Evolutionary conservation across 129 eudicot genomes (phyloP), one percentile per base, ranked within the genome.

Genomic region (Artemisia tridentata): DNA sequence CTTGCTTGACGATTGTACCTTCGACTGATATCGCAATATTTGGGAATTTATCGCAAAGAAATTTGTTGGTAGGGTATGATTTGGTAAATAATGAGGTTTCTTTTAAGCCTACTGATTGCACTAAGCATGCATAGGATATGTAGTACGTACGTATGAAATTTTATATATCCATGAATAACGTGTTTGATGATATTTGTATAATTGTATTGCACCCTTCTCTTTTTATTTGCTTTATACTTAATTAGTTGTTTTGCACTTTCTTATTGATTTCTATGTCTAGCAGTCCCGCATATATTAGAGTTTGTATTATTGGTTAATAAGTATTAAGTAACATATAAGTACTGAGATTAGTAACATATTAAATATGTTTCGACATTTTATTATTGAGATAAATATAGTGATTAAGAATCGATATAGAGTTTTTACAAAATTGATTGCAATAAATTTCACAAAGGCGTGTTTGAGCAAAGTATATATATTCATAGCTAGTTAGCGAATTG

Each of bases 21-120:
- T 11, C 66, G 4, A 64, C 15, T 11, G 67, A 21, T 5, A 1
- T 66, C n/a, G 73, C 84, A 3, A 78, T 85, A 11, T 72, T 72
- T 46, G 95, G 95, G 3, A 85, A 88, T 48, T 29, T 88, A 29
- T 62, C 76, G 15, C 95, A 88, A 46, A 51, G 53, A 16, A 67
- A 83, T 67, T 69, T 80, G 16, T 69, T 85, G 69, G 72, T 88
- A 12, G 86, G 86, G 2, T 85, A 72, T 83, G 95, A 88, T 78
- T 68, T 78, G 63, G 63, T 63, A 0, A 77, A 68, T 1, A 71
- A 81, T 7, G 64, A 25, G 41, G 68, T 88, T 7, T 78, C 77
- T 1, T 88, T 88, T 55, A 83, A 41, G 71, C 84, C 82, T 4
- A 62, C 83, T 5, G 83, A 85, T 23, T 88, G 91, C 47, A 49